Base-by-base conservation (phyloP, 352 stramenopile genomes). In the Discostella stelligera region DNA sequence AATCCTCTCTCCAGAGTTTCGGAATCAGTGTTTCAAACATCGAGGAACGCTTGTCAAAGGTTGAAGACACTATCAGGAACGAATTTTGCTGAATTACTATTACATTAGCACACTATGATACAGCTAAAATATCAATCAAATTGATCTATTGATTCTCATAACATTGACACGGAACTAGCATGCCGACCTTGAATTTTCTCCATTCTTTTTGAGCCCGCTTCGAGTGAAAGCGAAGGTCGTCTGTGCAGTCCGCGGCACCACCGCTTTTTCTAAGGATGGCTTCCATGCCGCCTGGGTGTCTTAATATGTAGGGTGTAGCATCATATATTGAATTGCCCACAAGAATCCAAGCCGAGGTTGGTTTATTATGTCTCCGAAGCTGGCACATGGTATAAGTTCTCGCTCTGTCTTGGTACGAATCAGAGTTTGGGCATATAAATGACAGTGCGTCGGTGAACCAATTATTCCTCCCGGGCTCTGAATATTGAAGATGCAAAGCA, bases 291-390 rank as follows among this genome's bases (percentile, higher is more conserved):
- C 94, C 95, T 9, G 95, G 94, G 79, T 98, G 95, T 0, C 89
- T 88, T 8, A 80, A 74, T 23, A 98, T 88, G 70, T 97, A 92
- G 23, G 93, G 85, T 0, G 95, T 98, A 20, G 95, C 94, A 80
- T 98, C 94, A 71, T 96, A 98, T 20, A 98, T 91, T 55, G 86
- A 83, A 44, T 90, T 86, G n/a, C 93, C 90, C 9, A 94, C 88
- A 10, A 97, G 76, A 52, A 98, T 89, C 95, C 95, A 98, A 66
- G 94, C 96, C 13, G 94, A 97, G 0, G 87, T 85, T 23, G 83
- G 67, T 7, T 71, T 91, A 66, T 92, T 90, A 67, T 98, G 95
- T 18, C 92, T 89, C 30, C 81, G 77, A 20, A 98, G 80, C 80
- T 98, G 92, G 56, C 93, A 97, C 32, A 93, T 94, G 3, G 95